Evolutionary conservation across 2,329 filamentous ascomycete species (phyloP), one percentile per base, ranked within the genome.

Genomic region (Erysiphe pulchra): DNA sequence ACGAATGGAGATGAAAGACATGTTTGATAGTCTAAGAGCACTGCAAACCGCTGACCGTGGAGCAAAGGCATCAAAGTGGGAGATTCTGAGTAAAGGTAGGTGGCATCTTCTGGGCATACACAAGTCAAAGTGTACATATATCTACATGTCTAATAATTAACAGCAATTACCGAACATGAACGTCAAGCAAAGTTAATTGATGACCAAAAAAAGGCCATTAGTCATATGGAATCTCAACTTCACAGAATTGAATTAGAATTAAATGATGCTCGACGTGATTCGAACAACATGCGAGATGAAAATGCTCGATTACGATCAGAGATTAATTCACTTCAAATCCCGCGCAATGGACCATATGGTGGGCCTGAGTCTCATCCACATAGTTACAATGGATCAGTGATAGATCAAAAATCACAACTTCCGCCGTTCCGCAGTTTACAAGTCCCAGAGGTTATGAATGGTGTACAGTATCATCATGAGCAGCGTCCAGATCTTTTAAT

Each of bases 31-130:
- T 53, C 63, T 90, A 9, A 73, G 83, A 52, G 77, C 80, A 52
- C 66, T 84, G 34, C 79, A 84, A 53, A 49, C 45, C 30, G 47
- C 48, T 18, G 81, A 83, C 54, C 73, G 82, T 14, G 82, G 82
- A 1, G 79, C 78, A 20, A 92, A 90, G 59, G 82, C 82, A 0
- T 86, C 80, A 52, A 92, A 92, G 54, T 92, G 82, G 82, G 82
- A 92, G 54, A 85, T 87, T 43, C 59, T 92, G 14, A 85, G 80
- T 2, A 87, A 87, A 66, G 80, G 82, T 86, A 63, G 50, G 69
- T 33, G 32, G 24, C 24, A 28, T 28, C 7, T 28, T 28, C 24
- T 28, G 7, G 8, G 24, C 12, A 3, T 8, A n/a, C 17, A 39
- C 10, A 13, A 12, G 16, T 14, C 13, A 37, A n/a, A n/a, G 14